Evolutionary conservation across 2,329 filamentous ascomycete species (phyloP), one percentile per base, ranked within the genome.

Genomic region (Didymella keratinophila): DNA sequence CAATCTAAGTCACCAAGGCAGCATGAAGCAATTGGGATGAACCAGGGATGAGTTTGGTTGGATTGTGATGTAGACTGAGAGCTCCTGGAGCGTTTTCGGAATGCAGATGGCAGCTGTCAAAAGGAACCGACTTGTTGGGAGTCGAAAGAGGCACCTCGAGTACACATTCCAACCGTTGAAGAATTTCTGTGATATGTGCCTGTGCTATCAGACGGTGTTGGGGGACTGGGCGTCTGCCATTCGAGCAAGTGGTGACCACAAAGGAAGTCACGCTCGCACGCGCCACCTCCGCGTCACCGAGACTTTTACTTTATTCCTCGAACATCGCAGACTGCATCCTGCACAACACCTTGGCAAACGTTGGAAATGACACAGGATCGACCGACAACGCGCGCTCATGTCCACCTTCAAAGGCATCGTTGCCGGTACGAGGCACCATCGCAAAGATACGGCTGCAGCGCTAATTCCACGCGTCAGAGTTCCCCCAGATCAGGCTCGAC

Each of bases 401-500:
- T 76, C 74, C 16, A 76, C 74, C 14, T 76, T 76, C 65, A 72
- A 68, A 62, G 73, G 74, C 55, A 69, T 76, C 46, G 57, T 76
- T 37, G 63, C 65, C 25, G 67, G 67, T 71, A 45, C 36, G 46
- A 39, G 10, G 43, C 30, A 27, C 18, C 30, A 41, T 41, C 42
- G 20, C 23, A 32, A 32, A 11, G 9, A 5, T 21, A 34, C 16
- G 11, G 20, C 36, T 23, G 58, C 61, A 5, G 60, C 52, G 45
- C 47, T 50, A 46, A 58, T 25, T 41, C 20, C 3, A 41, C 23
- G 9, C 21, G 10, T 20, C 52, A 78, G 92, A 96, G 71, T 96
- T 96, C 66, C 91, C 91, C 4, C 85, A 88, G 39, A 93, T 96
- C 59, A 82, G 88, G 68, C 88, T 97, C 64, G 93, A 97, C 77